Conservation (phyloP, 257 asterid species). For the Gentiana macrophylla region DNA sequence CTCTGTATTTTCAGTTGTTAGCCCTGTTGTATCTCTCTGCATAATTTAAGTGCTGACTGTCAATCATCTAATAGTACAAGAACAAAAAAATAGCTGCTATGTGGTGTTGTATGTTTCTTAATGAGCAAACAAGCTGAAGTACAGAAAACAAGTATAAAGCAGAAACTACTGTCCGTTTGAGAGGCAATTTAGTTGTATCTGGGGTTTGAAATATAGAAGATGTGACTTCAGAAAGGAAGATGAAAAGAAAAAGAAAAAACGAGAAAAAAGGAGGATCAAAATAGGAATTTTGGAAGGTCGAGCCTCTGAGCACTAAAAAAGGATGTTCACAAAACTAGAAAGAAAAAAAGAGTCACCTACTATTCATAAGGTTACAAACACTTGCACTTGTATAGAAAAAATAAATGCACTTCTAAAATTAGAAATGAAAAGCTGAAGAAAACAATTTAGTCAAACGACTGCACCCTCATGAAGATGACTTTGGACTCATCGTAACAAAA, state of each 20-base stretch:
- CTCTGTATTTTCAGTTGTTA: constrained; percentile 78
- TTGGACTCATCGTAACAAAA: too few relatives aligned
- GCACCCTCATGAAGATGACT: too few relatives aligned
- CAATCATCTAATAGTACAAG: not conserved
- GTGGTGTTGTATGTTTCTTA: not conserved
- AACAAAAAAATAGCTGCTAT: not conserved
- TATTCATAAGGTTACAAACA: too few relatives aligned
- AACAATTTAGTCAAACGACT: too few relatives aligned
- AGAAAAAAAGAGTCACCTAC: not conserved
- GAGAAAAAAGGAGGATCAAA: not conserved
- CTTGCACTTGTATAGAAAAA: too few relatives aligned
- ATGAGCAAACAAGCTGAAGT: not conserved
- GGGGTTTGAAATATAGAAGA: not conserved
- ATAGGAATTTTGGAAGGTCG: not conserved
- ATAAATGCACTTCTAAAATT: too few relatives aligned
- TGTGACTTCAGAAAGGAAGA: not conserved
- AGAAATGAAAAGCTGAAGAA: too few relatives aligned
- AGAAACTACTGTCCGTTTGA: not conserved
- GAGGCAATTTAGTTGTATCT: not conserved
- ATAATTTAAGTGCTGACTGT: constrained; percentile 8
- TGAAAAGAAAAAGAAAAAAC: not conserved
- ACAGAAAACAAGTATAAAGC: not conserved
- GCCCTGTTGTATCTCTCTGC: constrained; percentile 87
- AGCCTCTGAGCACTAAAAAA: not conserved
- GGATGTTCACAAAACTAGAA: not conserved